phyloP scores from a whole-genome alignment of 768 basidiomycete species.

The Albatrellus ellisii region DNA sequence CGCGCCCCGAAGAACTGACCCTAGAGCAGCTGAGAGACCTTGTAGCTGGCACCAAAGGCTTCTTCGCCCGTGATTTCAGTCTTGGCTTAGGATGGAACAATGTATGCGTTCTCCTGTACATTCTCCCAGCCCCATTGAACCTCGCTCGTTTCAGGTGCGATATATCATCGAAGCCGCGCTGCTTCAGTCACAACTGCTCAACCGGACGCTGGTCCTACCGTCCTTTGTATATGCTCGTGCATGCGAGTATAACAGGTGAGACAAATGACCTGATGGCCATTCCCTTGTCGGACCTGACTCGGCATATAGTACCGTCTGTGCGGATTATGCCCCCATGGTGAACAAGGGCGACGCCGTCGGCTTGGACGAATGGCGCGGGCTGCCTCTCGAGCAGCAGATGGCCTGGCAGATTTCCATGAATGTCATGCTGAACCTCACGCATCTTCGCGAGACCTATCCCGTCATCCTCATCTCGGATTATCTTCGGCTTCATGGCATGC shows the following conservation, averaged over 20 bases:
- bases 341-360: slow-evolving; percentile 31
- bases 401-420: slow-evolving; percentile 24
- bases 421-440: slow-evolving; percentile 29
- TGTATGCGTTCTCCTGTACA: slow-evolving; percentile 13
- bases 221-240: slow-evolving; percentile 33
- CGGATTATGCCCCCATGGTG: slow-evolving; percentile 29
- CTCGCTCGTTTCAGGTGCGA: slow-evolving; percentile 22
- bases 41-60: slow-evolving; percentile 27
- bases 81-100: slow-evolving; percentile 36
- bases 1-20: slow-evolving; percentile 13
- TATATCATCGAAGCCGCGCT: slow-evolving; percentile 35
- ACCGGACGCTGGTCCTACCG: slow-evolving; percentile 30
- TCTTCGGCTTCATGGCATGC: slow-evolving; percentile 26
- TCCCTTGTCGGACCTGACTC: neutral
- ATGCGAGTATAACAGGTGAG: slow-evolving; percentile 29
- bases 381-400: slow-evolving; percentile 25
- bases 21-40: slow-evolving; percentile 22
- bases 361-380: slow-evolving; percentile 27
- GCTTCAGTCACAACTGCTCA: slow-evolving; percentile 29
- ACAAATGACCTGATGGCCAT: slow-evolving; percentile 2
- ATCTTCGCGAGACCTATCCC: slow-evolving; percentile 24
- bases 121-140: neutral
- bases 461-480: slow-evolving; percentile 31
- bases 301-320: slow-evolving; percentile 21
- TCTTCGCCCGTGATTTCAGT: slow-evolving; percentile 30